Evolutionary conservation across 73 alveolate genomes (phyloP), one percentile per base, ranked within the genome.

Genomic region (Tetrahymena malaccensis): DNA sequence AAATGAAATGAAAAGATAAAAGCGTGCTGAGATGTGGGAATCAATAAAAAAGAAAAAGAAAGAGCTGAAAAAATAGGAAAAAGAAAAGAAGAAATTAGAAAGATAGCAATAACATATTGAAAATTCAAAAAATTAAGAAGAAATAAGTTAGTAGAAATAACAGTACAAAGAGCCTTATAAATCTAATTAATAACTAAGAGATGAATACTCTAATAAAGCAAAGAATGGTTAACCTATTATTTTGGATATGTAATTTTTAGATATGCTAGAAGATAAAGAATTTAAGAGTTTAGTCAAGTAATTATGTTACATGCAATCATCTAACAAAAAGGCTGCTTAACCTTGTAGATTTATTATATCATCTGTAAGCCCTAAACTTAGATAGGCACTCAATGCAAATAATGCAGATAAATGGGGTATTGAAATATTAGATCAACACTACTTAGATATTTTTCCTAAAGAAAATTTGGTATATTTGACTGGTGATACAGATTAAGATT

Each of bases 401-500:
- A 95, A 95, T 89, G 95, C 95, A 25, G 38, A 27, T 43, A 95
- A 95, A 35, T 95, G 97, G 97, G 97, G 97, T 3, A 95, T 95
- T 34, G 43, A 85, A 44, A 56, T 85, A 50, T 33, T 85, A 22
- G 57, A 85, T 37, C 33, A 95, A 55, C 95, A 43, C 43, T 95
- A 95, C 85, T 70, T 95, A 70, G 97, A 95, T 4, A 43, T 95
- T 89, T 89, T 44, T 35, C 50, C 93, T 1, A 95, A 95, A 35
- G 97, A 95, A 7, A 43, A 85, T 21, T 95, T 99, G 93, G 98
- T 98, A 44, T 99, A 99, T 96, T 96, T 99, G 55, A 96, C 99
- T 27, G 99, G 99, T 85, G 99, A 99, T 96, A 96, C 99, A 22
- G 99, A 98, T 43, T 94, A 98, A 85, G 95, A 94, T 55, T 94